Evolutionary conservation across 1,284 basidiomycete genomes (phyloP).

Genomic region (Puccinia brachypodii): DNA sequence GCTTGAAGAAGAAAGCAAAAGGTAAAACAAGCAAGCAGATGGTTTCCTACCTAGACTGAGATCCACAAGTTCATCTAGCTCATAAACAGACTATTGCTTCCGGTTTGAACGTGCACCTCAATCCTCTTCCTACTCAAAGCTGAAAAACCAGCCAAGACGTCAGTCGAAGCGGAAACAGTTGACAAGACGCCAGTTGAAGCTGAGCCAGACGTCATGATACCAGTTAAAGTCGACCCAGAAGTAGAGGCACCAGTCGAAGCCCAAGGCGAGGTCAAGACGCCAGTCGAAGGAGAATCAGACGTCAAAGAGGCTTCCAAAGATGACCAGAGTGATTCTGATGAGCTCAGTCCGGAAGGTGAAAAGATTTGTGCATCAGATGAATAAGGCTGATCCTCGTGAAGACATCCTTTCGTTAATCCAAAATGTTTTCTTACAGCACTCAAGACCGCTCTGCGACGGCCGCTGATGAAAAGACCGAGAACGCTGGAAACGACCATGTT

Average conservation of each 20-base stretch:
- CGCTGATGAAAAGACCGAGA: conserved; percentile 28
- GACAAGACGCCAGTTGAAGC: neutral
- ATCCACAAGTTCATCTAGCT: neutral
- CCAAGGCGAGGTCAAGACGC: neutral
- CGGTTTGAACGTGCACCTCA: neutral
- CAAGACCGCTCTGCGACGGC: conserved; percentile 14
- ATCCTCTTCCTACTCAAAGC: no score
- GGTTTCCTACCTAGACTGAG: neutral
- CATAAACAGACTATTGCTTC: neutral
- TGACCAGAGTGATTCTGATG: neutral
- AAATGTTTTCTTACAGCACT: neutral
- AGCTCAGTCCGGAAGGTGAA: neutral
- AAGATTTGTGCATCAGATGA: neutral
- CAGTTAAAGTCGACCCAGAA: neutral
- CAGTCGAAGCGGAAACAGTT: neutral
- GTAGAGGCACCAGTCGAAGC: neutral
- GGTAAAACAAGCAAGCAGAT: neutral
- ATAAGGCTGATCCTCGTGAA: neutral
- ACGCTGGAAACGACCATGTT: conserved; percentile 46
- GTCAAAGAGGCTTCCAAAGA: neutral
- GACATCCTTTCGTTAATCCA: neutral
- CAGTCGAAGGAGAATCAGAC: neutral
- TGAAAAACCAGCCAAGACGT: neutral
- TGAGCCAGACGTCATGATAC: neutral
- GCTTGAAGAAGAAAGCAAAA: neutral